Percentiles rank a stretch among this genome's conserved stretches.
Evolutionary conservation across 768 basidiomycete genomes (phyloP).

Genomic region (Naganishia antarctica): DNA sequence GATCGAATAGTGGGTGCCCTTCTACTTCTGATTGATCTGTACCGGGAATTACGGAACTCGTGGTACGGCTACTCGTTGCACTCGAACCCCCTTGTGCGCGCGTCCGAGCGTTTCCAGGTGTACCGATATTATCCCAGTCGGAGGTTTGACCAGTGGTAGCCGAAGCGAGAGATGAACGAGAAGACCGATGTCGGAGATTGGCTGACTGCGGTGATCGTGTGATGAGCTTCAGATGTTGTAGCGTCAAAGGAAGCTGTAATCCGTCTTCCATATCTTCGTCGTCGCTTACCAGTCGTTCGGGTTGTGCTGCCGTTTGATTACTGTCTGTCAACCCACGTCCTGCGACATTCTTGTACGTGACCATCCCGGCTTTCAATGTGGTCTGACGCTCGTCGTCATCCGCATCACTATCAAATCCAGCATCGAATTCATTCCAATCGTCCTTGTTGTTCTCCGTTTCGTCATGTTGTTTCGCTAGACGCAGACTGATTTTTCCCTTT

Average conservation of each 20-base stretch:
- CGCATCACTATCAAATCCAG: constrained; percentile 34
- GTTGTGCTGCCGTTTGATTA: neutral
- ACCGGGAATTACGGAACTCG: constrained; percentile 27
- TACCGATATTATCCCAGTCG: constrained; percentile 26
- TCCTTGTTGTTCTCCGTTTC: constrained; percentile 4
- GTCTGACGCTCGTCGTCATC: constrained; percentile 35
- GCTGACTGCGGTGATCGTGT: constrained; percentile 22
- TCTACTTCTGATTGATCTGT: constrained; percentile 29
- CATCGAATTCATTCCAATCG: constrained; percentile 35
- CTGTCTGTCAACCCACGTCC: neutral
- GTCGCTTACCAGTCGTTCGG: constrained; percentile 21
- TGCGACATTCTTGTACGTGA: constrained; percentile 40
- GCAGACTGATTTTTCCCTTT: neutral
- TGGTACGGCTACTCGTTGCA: constrained; percentile 34
- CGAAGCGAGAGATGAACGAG: constrained; percentile 25
- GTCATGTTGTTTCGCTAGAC: neutral
- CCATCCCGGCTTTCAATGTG: constrained; percentile 44
- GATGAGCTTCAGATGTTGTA: constrained; percentile 40
- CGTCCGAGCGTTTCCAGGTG: constrained; percentile 23
- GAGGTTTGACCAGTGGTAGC: constrained; percentile 16
- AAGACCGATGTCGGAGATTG: constrained; percentile 17
- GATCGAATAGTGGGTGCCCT: constrained; percentile 7
- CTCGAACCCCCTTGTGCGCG: constrained; percentile 22
- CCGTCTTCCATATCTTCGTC: constrained; percentile 36
- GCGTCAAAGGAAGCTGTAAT: constrained; percentile 41